A percentile compares a stretch with the other conserved stretches of the same genome.
Evolutionary conservation across 495 filamentous ascomycete species (phyloP).

Genomic region (Penicillium coffeae): DNA sequence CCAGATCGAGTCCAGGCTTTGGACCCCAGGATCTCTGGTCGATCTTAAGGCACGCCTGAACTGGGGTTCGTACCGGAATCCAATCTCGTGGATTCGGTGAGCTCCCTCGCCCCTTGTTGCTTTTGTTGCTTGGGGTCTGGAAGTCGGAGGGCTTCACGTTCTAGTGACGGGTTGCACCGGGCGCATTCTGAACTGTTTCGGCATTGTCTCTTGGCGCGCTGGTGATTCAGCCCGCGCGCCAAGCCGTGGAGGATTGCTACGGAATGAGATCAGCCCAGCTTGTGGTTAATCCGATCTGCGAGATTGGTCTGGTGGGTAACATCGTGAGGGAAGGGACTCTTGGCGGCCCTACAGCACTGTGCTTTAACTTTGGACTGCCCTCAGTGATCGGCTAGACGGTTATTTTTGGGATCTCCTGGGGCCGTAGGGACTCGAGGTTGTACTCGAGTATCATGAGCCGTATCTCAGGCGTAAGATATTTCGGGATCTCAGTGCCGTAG

Average conservation of each 20-base stretch:
- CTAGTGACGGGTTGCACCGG: conserved; percentile 10
- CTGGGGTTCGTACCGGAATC: neutral
- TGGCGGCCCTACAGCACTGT: neutral
- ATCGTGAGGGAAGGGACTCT: neutral
- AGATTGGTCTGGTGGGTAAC: neutral
- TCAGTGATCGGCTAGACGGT: neutral
- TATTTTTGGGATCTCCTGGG: too few species aligned
- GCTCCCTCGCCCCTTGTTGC: neutral
- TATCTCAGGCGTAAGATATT: neutral
- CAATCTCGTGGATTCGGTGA: neutral
- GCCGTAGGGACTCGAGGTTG: neutral
- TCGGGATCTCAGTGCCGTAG: neutral
- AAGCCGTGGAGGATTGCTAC: conserved; percentile 18
- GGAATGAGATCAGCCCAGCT: conserved; percentile 3
- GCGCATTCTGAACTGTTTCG: conserved; percentile 19
- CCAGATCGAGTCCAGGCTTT: neutral
- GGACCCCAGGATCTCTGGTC: neutral
- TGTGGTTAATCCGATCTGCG: neutral
- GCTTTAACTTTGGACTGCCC: neutral
- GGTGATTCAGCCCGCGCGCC: conserved; percentile 14
- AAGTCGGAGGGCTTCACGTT: neutral
- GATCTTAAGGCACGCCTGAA: neutral
- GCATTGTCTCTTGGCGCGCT: conserved; percentile 20
- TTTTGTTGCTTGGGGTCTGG: neutral
- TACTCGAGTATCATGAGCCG: neutral